Evolutionary conservation across 176 grass and related monocot species (phyloP).

Genomic region (Secale cereale): DNA sequence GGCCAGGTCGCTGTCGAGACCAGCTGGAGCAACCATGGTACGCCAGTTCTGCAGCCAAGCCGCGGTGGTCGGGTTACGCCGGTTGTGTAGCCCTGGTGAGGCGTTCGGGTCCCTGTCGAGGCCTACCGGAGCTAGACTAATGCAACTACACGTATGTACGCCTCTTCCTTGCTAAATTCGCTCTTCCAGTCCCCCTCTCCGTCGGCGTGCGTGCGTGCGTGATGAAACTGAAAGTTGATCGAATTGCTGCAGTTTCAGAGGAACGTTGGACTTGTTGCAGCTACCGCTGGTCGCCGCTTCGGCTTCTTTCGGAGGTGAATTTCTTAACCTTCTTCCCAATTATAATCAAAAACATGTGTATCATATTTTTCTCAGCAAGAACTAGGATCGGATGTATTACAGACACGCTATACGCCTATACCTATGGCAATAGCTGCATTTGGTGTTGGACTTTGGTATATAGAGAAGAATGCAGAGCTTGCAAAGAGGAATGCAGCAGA

Average conservation of each 20-base stretch:
- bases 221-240: not conserved
- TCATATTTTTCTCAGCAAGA: not conserved
- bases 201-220: not conserved
- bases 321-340: not conserved
- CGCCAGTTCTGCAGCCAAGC: too few species aligned
- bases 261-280: not conserved
- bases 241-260: not conserved
- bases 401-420: too few species aligned
- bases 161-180: not conserved
- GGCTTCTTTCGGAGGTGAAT: not conserved
- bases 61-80: not conserved
- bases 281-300: not conserved
- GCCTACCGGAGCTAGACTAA: not conserved
- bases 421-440: too few species aligned
- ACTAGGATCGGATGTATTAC: not conserved
- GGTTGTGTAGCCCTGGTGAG: not conserved
- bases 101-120: not conserved
- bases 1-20: too few species aligned
- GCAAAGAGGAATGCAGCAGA: too few species aligned
- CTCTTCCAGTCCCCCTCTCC: not conserved
- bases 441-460: too few species aligned
- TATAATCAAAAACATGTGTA: not conserved
- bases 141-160: not conserved
- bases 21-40: too few species aligned
- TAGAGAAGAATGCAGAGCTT: too few species aligned